Conservation (phyloP, 2,329 filamentous ascomycete species). For the Cladosporium sp. region DNA sequence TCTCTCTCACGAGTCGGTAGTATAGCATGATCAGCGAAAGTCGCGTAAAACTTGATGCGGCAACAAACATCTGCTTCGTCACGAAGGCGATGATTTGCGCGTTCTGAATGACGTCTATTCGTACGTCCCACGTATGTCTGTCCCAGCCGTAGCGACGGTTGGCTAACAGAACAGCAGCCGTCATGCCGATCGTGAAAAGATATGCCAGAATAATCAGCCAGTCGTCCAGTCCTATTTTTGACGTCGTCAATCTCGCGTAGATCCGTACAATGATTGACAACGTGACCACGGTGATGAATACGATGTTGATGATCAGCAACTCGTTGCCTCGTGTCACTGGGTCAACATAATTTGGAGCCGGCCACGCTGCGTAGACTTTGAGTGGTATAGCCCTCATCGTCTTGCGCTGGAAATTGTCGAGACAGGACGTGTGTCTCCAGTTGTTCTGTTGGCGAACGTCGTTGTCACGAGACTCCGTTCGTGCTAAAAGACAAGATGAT, state of each 20-base stretch:
- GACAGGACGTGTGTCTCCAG: too few species aligned
- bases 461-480: too few species aligned
- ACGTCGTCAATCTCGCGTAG: constrained; percentile 36
- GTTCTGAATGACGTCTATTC: constrained; percentile 18
- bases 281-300: constrained; percentile 34
- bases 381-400: constrained; percentile 16
- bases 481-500: too few species aligned
- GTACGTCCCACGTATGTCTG: constrained; percentile 39
- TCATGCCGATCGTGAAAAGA: constrained; percentile 36
- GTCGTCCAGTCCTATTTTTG: constrained; percentile 40
- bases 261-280: constrained; percentile 33
- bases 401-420: neutral
- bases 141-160: constrained; percentile 38
- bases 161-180: constrained; percentile 35
- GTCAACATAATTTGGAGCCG: constrained; percentile 37
- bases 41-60: constrained; percentile 38
- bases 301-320: constrained; percentile 34
- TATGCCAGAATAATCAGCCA: constrained; percentile 35
- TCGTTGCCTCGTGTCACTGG: constrained; percentile 35
- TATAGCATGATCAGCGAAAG: constrained; percentile 42
- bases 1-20: constrained; percentile 39
- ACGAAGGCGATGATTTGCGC: constrained; percentile 36
- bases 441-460: too few species aligned
- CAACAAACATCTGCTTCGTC: constrained; percentile 37
- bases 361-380: constrained; percentile 33